These are phyloP conservation scores for Microbotryum saponariae DNA, from an alignment of 1,284 basidiomycete genomes.

Conservation along the genomic window DNA sequence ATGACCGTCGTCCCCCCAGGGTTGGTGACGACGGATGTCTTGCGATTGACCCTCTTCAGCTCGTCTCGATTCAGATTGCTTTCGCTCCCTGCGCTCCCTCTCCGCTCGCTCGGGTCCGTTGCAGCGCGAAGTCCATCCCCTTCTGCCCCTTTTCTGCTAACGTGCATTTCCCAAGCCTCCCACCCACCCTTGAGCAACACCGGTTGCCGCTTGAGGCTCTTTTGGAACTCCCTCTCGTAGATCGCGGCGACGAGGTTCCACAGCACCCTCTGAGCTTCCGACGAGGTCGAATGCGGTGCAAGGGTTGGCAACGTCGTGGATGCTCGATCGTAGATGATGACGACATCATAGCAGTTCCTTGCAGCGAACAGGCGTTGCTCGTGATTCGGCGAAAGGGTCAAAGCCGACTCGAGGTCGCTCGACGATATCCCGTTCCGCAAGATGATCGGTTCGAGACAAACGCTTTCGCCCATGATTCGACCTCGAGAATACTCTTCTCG, in stretches of 20 bases:
- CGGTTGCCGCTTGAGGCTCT: slow-evolving; percentile 66
- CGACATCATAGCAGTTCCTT: slow-evolving; percentile 77
- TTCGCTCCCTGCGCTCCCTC: not conserved
- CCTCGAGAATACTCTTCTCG: slow-evolving; percentile 67
- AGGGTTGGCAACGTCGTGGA: slow-evolving; percentile 51
- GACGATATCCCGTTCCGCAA: slow-evolving; percentile 60
- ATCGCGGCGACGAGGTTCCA: slow-evolving; percentile 56
- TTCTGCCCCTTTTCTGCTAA: slow-evolving; percentile 51
- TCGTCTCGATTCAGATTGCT: not conserved
- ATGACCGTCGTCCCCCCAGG: not conserved
- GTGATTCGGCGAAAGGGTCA: slow-evolving; percentile 59
- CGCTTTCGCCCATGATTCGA: slow-evolving; percentile 60
- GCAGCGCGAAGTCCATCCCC: slow-evolving; percentile 39
- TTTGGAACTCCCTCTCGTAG: slow-evolving; percentile 62
- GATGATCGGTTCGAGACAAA: slow-evolving; percentile 79
- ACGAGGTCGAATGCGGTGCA: slow-evolving; percentile 14
- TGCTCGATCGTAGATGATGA: slow-evolving; percentile 76
- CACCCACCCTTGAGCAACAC: slow-evolving; percentile 79
- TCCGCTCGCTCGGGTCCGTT: slow-evolving; percentile 35
- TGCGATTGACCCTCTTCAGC: slow-evolving; percentile 23
- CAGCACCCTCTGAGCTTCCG: slow-evolving; percentile 15
- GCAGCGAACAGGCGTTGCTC: slow-evolving; percentile 68
- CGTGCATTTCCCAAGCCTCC: slow-evolving; percentile 67
- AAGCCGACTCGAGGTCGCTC: slow-evolving; percentile 63
- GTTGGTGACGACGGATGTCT: slow-evolving; percentile 5